These are phyloP conservation scores for Porcisia hertigi DNA, from an alignment of 208 protist species.

Conservation along the genomic window DNA sequence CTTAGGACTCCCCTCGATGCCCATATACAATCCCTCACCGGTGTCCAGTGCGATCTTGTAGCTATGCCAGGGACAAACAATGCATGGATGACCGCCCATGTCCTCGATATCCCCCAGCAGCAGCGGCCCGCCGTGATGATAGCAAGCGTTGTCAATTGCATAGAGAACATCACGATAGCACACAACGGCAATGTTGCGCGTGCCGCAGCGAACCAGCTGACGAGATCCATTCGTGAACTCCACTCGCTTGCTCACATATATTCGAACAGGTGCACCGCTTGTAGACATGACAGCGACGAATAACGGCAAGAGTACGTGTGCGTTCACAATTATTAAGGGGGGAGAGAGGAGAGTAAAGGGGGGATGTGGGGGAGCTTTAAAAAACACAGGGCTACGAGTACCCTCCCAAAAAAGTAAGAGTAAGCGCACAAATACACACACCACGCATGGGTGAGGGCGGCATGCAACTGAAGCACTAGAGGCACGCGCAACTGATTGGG, in stretches of 20 bases:
- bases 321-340: background rate
- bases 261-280: constrained; percentile 7
- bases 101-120: constrained; percentile 91
- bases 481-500: too few relatives aligned
- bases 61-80: constrained; percentile 91
- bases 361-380: too few relatives aligned
- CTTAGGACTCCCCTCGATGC: constrained; percentile 47
- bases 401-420: too few relatives aligned
- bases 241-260: constrained; percentile 33
- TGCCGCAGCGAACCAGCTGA: constrained; percentile 76
- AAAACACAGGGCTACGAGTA: too few relatives aligned
- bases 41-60: constrained; percentile 90
- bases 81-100: constrained; percentile 84
- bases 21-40: constrained; percentile 87
- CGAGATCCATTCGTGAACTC: constrained; percentile 50
- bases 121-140: constrained; percentile 91
- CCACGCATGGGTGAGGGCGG: too few relatives aligned
- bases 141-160: constrained; percentile 92
- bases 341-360: too few relatives aligned
- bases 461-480: too few relatives aligned
- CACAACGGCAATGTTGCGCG: constrained; percentile 86
- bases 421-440: too few relatives aligned
- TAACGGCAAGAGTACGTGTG: background rate
- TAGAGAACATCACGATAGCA: constrained; percentile 64
- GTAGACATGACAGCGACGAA: constrained; percentile 1